These are phyloP conservation scores for Hymenoscyphus salicellus DNA, from an alignment of 2,329 filamentous ascomycete genomes.

Conservation along the genomic window DNA sequence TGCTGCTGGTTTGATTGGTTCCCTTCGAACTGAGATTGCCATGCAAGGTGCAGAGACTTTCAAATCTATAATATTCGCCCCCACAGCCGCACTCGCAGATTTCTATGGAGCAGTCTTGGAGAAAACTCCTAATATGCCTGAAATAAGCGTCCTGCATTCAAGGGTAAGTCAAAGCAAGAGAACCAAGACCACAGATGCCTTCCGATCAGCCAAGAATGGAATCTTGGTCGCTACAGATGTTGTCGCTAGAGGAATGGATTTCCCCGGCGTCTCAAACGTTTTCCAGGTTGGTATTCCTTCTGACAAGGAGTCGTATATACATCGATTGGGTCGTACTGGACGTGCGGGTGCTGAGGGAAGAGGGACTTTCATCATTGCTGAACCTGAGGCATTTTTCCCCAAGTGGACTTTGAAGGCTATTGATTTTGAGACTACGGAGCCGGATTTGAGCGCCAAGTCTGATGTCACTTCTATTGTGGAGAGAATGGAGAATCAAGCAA, in stretches of 20 bases:
- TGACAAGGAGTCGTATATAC: slow-evolving; percentile 70
- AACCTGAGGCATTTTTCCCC: slow-evolving; percentile 53
- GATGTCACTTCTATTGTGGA: slow-evolving; percentile 42
- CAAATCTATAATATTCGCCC: slow-evolving; percentile 95
- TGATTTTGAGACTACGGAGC: slow-evolving; percentile 46
- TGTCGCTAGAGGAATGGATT: slow-evolving; percentile 79
- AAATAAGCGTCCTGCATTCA: slow-evolving; percentile 63
- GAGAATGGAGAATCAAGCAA: slow-evolving; percentile 45
- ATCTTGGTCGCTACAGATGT: slow-evolving; percentile 77
- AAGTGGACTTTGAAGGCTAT: slow-evolving; percentile 53
- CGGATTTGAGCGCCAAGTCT: slow-evolving; percentile 44
- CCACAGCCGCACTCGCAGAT: slow-evolving; percentile 70
- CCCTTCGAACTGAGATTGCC: slow-evolving; percentile 60
- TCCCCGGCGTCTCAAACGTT: slow-evolving; percentile 75
- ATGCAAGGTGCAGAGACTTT: slow-evolving; percentile 53
- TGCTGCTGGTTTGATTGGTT: slow-evolving; percentile 73
- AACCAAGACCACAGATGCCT: slow-evolving; percentile 67
- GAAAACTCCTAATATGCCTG: slow-evolving; percentile 31
- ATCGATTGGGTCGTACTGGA: slow-evolving; percentile 72
- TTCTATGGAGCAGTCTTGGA: slow-evolving; percentile 58
- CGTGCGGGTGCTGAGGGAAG: slow-evolving; percentile 71
- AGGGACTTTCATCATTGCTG: slow-evolving; percentile 64
- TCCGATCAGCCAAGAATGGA: slow-evolving; percentile 61
- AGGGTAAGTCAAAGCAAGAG: slow-evolving; percentile 68
- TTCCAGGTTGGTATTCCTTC: slow-evolving; percentile 67